Evolutionary conservation across 2,329 filamentous ascomycete species (phyloP), one percentile per base, ranked within the genome.

Genomic region (Diplodia seriata): DNA sequence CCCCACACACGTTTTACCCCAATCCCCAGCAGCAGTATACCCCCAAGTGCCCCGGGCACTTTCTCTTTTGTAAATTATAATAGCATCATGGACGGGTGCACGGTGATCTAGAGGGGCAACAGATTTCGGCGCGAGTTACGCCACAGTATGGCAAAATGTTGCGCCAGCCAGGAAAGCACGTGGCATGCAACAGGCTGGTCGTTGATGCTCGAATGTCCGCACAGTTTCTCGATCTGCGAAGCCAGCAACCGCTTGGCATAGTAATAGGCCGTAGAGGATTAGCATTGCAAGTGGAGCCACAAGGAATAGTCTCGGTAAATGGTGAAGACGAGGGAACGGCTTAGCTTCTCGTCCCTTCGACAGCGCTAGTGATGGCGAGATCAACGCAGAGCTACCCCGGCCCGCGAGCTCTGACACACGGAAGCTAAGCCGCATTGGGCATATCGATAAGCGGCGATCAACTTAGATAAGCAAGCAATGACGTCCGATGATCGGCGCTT

Each of bases 41-140:
- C 57, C 57, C 57, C 33, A 59, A 61, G 57, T 61, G 57, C 57
- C 3, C 20, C n/a, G 4, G 2, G 57, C 57, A 33, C 57, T 61
- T 49, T 61, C 26, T 61, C 40, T n/a, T 61, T 61, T 64, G 61
- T 64, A 64, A 18, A 64, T 54, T 12, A 43, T 64, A 64, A 53
- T 53, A 53, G 61, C 61, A 64, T 54, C 61, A n/a, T 38, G 29
- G 47, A 64, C 29, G 61, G 18, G 61, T 53, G 61, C 61, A 64
- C 40, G 40, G 50, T 31, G 29, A 33, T 61, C 26, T 50, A 18
- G 61, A n/a, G 29, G 11, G 47, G 31, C 20, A 38, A 33, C 50
- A 38, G 26, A 14, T 38, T 18, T 15, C 6, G 20, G 20, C 12
- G 55, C 23, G 23, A 47, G 55, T 15, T 57, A 18, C 3, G 15